Evolutionary conservation across 306 rosid species (phyloP), one percentile per base, ranked within the genome.

Genomic region (Carpinus viminea): DNA sequence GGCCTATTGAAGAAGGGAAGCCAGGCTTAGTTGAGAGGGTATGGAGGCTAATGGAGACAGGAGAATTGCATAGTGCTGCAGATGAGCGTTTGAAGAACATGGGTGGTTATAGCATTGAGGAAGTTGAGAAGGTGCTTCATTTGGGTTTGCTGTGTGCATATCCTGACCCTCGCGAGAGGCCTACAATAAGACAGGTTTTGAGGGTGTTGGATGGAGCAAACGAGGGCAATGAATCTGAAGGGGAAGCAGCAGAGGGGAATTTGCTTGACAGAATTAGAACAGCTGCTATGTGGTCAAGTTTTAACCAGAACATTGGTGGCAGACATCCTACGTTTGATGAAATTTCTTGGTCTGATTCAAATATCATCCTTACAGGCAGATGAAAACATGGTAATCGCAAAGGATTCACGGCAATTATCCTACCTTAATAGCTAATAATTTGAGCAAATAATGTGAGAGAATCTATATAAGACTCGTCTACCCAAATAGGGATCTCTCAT

Each of bases 131-230:
- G 34, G 72, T 90, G 81, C 83, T 92, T 70, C 83, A 73, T 70
- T 81, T 90, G 85, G 93, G 92, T 51, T 81, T 89, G 64, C 20
- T 84, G 46, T 89, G 96, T 82, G 86, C 90, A 47, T 65, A 83
- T 73, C 82, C 83, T 43, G 91, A 90, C 60, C 85, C 91, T 53
- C 45, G 55, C 41, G 21, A 72, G 18, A 86, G 97, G 70, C 93
- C 96, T 73, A 86, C 76, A 8, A 90, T 92, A 85, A 87, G 84
- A 72, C 88, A 90, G 73, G 84, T 89, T 60, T 84, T 87, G 70
- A 86, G 88, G 64, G 68, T 92, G 24, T 55, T 92, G 62, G 92
- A 85, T 16, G 81, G 78, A 70, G 26, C 43, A 73, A 48, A 26
- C 26, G 62, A 56, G 54, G 60, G 3, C 38, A 55, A 9, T 51